Conservation (phyloP, 257 asterid genomes). For the Schizonepeta tenuifolia region DNA sequence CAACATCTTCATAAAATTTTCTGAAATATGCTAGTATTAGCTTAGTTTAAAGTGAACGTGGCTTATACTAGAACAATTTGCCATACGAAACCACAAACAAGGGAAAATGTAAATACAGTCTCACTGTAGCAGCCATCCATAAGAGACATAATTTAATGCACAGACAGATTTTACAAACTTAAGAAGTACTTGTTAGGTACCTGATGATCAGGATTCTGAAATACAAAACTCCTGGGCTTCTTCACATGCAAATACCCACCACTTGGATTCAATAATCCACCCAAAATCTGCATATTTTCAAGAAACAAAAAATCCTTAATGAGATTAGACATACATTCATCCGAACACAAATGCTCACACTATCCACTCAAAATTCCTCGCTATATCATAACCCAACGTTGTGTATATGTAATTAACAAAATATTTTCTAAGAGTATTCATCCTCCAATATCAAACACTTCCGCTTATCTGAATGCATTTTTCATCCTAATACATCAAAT, state of each 20-base stretch:
- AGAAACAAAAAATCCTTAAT: neutral
- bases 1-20: neutral
- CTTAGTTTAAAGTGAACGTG: neutral
- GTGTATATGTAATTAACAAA: neutral
- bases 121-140: slow-evolving; percentile 16
- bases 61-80: neutral
- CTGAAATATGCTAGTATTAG: neutral
- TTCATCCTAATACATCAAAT: neutral
- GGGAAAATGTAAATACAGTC: slow-evolving; percentile 1
- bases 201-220: slow-evolving; percentile 98
- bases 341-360: neutral
- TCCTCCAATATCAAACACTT: neutral
- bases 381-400: neutral
- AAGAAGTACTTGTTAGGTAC: slow-evolving; percentile 34
- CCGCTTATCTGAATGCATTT: neutral
- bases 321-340: neutral
- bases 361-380: neutral
- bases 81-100: slow-evolving; percentile 1
- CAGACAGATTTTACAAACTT: neutral
- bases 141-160: slow-evolving; percentile 8
- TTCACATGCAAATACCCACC: slow-evolving; percentile 67
- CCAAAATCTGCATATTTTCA: slow-evolving; percentile 64
- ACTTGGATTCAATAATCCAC: slow-evolving; percentile 79
- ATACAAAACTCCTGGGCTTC: slow-evolving; percentile 89
- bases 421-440: neutral